Percentiles rank a stretch among this genome's conserved stretches.
These are phyloP conservation scores for Hypoxylon intermedium DNA, from an alignment of 495 filamentous ascomycete genomes.

Conservation along the genomic window DNA sequence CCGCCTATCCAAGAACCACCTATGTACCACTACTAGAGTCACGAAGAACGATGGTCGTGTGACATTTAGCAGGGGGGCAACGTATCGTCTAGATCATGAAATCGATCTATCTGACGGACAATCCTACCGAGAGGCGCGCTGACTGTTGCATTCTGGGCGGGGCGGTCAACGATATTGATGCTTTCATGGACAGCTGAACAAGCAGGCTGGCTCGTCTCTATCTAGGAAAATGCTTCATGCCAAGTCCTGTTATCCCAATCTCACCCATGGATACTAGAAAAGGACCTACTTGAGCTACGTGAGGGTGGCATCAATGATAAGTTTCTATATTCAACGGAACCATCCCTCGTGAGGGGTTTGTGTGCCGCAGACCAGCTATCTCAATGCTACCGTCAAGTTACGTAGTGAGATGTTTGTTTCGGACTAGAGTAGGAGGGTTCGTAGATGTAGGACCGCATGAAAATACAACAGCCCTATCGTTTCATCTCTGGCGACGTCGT, in stretches of 20 bases:
- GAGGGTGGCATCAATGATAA: too few relatives aligned
- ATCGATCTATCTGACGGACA: conserved; percentile 12
- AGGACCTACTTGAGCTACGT: too few relatives aligned
- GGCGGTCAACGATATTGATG: conserved; percentile 2
- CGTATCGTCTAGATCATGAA: conserved; percentile 27
- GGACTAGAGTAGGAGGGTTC: conserved; percentile 17
- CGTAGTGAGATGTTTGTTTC: conserved; percentile 6
- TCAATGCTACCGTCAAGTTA: neutral
- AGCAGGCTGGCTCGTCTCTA: neutral
- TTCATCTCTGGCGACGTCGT: conserved; percentile 1
- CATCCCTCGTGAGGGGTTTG: too few relatives aligned
- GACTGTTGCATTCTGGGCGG: conserved; percentile 20
- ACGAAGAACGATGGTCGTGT: conserved; percentile 6
- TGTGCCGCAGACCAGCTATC: neutral
- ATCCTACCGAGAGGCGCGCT: conserved; percentile 25
- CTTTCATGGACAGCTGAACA: neutral
- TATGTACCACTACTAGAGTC: conserved; percentile 5
- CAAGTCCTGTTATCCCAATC: neutral
- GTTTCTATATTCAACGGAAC: neutral
- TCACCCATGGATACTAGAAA: too few relatives aligned
- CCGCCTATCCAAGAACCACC: conserved; percentile 8
- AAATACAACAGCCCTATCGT: conserved; percentile 11
- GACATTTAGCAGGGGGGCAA: conserved; percentile 1
- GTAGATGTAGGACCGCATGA: conserved; percentile 15
- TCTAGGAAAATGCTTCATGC: neutral